Evolutionary conservation across 1,284 basidiomycete species (phyloP).

Genomic region (Grifola frondosa): DNA sequence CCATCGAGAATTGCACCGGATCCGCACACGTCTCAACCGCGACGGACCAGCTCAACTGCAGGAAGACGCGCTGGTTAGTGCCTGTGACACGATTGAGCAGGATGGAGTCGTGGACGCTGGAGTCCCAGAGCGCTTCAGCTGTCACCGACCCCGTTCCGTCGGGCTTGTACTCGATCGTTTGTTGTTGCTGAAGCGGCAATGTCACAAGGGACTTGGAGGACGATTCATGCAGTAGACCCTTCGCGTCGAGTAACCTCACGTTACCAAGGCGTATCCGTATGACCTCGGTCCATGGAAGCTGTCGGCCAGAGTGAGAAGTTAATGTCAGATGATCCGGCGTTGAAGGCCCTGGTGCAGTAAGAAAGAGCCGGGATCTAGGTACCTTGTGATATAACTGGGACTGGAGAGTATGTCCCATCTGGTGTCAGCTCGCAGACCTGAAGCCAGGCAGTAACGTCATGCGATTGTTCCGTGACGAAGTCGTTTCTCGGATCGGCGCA

Average conservation of each 20-base stretch:
- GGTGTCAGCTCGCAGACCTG: constrained; percentile 87
- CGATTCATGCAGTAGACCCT: constrained; percentile 79
- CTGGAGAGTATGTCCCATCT: constrained; percentile 82
- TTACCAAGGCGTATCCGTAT: constrained; percentile 80
- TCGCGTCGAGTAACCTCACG: constrained; percentile 81
- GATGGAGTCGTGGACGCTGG: constrained; percentile 85
- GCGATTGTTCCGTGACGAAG: constrained; percentile 84
- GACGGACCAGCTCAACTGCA: constrained; percentile 78
- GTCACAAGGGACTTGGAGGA: constrained; percentile 66
- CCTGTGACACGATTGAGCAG: constrained; percentile 86
- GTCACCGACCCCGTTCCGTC: constrained; percentile 79
- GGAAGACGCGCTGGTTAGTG: constrained; percentile 73
- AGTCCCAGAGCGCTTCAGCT: constrained; percentile 88
- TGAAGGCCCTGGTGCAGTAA: constrained; percentile 93
- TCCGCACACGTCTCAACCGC: constrained; percentile 83
- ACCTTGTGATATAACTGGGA: constrained; percentile 79
- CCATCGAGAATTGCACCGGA: constrained; percentile 84
- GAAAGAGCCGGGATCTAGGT: constrained; percentile 84
- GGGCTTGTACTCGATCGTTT: constrained; percentile 69
- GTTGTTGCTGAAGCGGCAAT: constrained; percentile 72
- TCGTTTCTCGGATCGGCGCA: constrained; percentile 91
- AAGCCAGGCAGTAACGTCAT: constrained; percentile 86
- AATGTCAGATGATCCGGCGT: constrained; percentile 77
- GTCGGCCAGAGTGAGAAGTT: constrained; percentile 85
- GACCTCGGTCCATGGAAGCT: constrained; percentile 84